Evolutionary conservation across 2,329 filamentous ascomycete species (phyloP), one percentile per base, ranked within the genome.

Genomic region (Stemphylium vesicarium): DNA sequence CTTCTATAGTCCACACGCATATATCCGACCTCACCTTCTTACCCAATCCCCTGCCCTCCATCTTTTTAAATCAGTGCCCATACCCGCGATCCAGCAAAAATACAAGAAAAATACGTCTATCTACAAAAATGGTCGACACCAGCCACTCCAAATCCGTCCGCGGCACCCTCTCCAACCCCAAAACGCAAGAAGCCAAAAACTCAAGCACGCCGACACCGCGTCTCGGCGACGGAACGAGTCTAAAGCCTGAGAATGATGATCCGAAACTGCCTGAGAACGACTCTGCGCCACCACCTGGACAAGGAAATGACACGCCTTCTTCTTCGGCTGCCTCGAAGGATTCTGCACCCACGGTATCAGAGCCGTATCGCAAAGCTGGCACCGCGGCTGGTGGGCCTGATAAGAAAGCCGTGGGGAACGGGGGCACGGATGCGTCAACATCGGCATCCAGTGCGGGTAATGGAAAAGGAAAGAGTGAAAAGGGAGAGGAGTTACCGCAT

Each of bases 121-220:
- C 24, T 31, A 20, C 32, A 53, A 50, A 2, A 22, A 53, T 50
- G 51, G 44, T 50, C 24, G 22, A 49, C 11, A 53, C 38, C 11
- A 38, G 32, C 8, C 51, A 53, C 22, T 74, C 70, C 42, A 60
- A 63, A 44, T 71, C 68, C 29, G 69, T 72, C 47, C 69, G 68
- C 48, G 69, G 70, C 40, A 74, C 70, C 1, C 51, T 73, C n/a
- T 59, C 57, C 7, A 69, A 71, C 47, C 67, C 66, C 22, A 69
- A 69, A 39, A 71, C 64, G n/a, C 46, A 63, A 55, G 56, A 58
- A 40, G 59, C 63, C 15, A 63, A 61, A 9, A 54, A 57, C 11
- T 63, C 59, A 22, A 39, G 41, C 43, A 57, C 48, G 16, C 50
- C 48, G 2, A 57, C 57, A n/a, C 53, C 66, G 15, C 49, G 51